A percentile compares a stretch with the other conserved stretches of the same genome.
Evolutionary conservation across 139 green algal species (phyloP).

Genomic region (Micromonas commoda): DNA sequence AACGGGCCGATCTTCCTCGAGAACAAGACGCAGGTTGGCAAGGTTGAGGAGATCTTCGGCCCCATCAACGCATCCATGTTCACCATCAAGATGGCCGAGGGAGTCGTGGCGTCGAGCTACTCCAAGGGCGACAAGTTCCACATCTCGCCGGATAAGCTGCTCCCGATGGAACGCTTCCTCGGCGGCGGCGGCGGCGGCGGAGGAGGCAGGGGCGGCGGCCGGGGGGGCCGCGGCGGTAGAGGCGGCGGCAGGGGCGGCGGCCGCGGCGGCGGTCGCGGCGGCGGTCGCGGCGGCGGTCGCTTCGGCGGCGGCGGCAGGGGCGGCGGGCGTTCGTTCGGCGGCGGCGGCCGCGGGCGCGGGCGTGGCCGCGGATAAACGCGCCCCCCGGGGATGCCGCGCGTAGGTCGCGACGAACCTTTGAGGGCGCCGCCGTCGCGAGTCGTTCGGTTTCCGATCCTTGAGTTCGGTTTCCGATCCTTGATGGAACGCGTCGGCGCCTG

Average conservation of each 20-base stretch:
- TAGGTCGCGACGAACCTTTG: no score
- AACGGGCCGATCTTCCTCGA: conserved; percentile 97
- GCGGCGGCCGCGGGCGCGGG: conserved; percentile 31
- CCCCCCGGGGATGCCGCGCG: no score
- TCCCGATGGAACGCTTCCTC: conserved; percentile 82
- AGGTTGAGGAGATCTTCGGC: conserved; percentile 98
- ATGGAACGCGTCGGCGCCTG: no score
- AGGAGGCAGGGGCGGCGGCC: conserved; percentile 25
- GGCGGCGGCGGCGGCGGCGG: conserved; percentile 53
- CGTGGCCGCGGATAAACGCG: no score
- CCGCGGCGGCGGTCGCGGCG: not conserved
- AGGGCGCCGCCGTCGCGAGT: no score
- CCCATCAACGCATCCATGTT: conserved; percentile 77
- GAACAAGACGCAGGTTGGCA: conserved; percentile 92
- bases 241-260: conserved; percentile 22
- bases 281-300: not conserved
- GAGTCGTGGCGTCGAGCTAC: conserved; percentile 87
- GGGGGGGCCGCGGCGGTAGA: conserved; percentile 25
- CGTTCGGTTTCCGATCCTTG: no score
- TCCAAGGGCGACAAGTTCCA: conserved; percentile 89
- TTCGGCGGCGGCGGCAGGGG: conserved; percentile 28
- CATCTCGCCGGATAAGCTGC: conserved; percentile 85
- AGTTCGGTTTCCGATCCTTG: no score
- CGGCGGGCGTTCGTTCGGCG: conserved; percentile 4
- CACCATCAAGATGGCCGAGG: conserved; percentile 94